Percentiles rank a stretch among this genome's conserved stretches.
Evolutionary conservation across 1,284 basidiomycete genomes (phyloP).

Genomic region (Leccinum solheimii): DNA sequence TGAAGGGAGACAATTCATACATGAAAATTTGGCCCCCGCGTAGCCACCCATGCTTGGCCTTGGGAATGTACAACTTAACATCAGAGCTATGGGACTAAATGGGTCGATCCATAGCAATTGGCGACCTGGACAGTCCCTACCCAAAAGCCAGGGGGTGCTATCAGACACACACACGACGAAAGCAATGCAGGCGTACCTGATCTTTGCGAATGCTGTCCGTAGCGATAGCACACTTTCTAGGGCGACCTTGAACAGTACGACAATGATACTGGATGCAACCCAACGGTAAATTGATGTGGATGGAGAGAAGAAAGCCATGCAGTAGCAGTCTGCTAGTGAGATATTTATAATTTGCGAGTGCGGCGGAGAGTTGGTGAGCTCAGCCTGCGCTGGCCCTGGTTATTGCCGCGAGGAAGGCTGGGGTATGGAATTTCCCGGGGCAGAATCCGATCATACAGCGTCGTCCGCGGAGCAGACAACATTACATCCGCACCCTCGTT

Average conservation of each 20-base stretch:
- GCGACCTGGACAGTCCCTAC: constrained; percentile 26
- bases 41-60: no score
- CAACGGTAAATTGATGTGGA: constrained; percentile 11
- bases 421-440: no score
- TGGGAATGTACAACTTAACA: no score
- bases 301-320: constrained; percentile 12
- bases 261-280: constrained; percentile 6
- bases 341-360: not conserved
- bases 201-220: constrained; percentile 20
- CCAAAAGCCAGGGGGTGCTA: not conserved
- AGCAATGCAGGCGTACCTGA: constrained; percentile 20
- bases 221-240: constrained; percentile 16
- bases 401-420: no score
- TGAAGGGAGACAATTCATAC: no score
- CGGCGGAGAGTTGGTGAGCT: no score
- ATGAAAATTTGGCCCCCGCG: no score
- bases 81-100: constrained; percentile 26
- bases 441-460: no score
- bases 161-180: not conserved
- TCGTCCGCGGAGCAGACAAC: no score
- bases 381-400: no score
- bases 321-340: not conserved
- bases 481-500: no score
- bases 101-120: constrained; percentile 36
- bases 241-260: constrained; percentile 13